These are phyloP conservation scores for Oryza officinalis DNA, from an alignment of 176 grass and related monocot genomes.

Conservation along the genomic window DNA sequence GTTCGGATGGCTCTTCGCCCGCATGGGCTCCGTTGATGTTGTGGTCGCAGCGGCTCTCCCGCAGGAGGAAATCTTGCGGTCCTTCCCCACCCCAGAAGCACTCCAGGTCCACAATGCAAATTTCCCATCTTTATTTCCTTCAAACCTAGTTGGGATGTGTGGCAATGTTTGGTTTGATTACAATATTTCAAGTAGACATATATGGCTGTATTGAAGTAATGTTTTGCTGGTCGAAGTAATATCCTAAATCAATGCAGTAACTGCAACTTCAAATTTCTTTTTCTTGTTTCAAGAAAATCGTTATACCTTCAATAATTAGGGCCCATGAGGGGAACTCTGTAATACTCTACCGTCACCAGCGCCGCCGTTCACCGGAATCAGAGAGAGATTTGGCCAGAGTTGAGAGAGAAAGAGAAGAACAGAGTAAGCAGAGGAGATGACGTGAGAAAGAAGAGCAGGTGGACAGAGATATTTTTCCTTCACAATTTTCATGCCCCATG, in stretches of 20 bases:
- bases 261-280: not conserved
- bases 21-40: conserved; percentile 12
- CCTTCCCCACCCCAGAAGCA: conserved; percentile 23
- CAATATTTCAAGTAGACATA: not conserved
- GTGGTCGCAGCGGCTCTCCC: conserved; percentile 29
- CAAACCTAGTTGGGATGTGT: not conserved
- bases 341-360: no score
- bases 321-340: not conserved
- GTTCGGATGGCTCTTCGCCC: conserved; percentile 46
- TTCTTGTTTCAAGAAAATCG: not conserved
- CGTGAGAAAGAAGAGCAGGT: no score
- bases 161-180: not conserved
- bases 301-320: not conserved
- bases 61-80: conserved; percentile 37
- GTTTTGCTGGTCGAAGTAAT: not conserved
- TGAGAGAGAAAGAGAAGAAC: no score
- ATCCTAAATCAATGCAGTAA: not conserved
- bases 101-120: conserved; percentile 34
- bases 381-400: no score
- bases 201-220: not conserved
- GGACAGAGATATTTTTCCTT: no score
- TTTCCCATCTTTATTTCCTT: conserved; percentile 2
- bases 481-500: no score
- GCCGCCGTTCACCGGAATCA: no score
- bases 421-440: no score